Evolutionary conservation across 345 rosid genomes (phyloP).

Genomic region (Sisymbrium altissimum): DNA sequence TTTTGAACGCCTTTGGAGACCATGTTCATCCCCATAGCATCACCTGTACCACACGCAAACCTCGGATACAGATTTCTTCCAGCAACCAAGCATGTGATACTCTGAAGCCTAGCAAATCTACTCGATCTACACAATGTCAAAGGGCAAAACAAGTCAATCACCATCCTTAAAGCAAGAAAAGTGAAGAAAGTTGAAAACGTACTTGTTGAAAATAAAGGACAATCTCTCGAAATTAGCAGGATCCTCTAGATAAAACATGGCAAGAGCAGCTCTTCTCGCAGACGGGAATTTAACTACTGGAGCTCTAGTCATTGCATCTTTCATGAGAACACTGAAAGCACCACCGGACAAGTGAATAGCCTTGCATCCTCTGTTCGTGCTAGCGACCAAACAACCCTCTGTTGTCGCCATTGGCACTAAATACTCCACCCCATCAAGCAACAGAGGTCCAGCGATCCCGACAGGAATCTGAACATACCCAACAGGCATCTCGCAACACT

Average conservation of each 20-base stretch:
- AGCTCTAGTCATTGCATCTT: constrained; percentile 52
- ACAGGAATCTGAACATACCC: constrained; percentile 63
- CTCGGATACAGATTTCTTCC: constrained; percentile 55
- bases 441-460: constrained; percentile 52
- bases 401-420: constrained; percentile 57
- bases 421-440: constrained; percentile 45
- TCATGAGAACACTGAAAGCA: constrained; percentile 33
- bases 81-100: constrained; percentile 42
- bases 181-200: not conserved
- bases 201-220: constrained; percentile 42
- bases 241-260: constrained; percentile 40
- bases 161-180: not conserved
- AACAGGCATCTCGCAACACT: constrained; percentile 61
- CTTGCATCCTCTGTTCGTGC: constrained; percentile 56
- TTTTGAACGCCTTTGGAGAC: constrained; percentile 59
- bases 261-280: constrained; percentile 41
- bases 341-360: constrained; percentile 48
- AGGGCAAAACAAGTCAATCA: not conserved
- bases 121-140: constrained; percentile 41
- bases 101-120: constrained; percentile 52
- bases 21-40: constrained; percentile 82
- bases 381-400: constrained; percentile 57
- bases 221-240: constrained; percentile 43
- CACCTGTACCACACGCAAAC: constrained; percentile 58
- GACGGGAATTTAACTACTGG: constrained; percentile 45